Evolutionary conservation across 2,329 filamentous ascomycete genomes (phyloP).

Genomic region (Alternaria angustiovoidea): DNA sequence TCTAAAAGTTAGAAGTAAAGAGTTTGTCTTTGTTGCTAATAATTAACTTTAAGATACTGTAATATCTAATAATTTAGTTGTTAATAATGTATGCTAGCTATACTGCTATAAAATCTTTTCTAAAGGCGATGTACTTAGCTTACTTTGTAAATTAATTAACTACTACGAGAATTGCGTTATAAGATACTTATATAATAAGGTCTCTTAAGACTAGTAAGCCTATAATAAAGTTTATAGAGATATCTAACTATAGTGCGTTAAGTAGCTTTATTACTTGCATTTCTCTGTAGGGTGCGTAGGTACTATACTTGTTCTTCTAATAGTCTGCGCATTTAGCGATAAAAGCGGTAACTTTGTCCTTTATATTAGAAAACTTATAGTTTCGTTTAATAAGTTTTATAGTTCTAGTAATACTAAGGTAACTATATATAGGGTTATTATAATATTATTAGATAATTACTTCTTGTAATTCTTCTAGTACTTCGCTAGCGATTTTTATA

Average conservation of each 20-base stretch:
- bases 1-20: slow-evolving; percentile 5
- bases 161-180: slow-evolving; percentile 7
- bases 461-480: too few species aligned
- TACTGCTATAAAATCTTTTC: not conserved
- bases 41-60: slow-evolving; percentile 1
- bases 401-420: too few species aligned
- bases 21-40: slow-evolving; percentile 10
- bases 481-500: too few species aligned
- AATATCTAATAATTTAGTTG: not conserved
- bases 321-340: slow-evolving; percentile 8
- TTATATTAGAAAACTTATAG: slow-evolving; percentile 7
- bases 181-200: not conserved
- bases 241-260: slow-evolving; percentile 7
- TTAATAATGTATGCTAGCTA: not conserved
- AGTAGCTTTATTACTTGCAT: slow-evolving; percentile 12
- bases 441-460: too few species aligned
- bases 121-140: not conserved
- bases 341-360: slow-evolving; percentile 5
- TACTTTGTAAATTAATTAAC: not conserved
- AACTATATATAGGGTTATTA: too few species aligned
- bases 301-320: slow-evolving; percentile 14
- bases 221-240: slow-evolving; percentile 17
- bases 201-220: slow-evolving; percentile 4
- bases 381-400: slow-evolving; percentile 6
- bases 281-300: slow-evolving; percentile 7